Conservation (phyloP, 139 green algal species). For the Mesotaenium endlicherianum region DNA sequence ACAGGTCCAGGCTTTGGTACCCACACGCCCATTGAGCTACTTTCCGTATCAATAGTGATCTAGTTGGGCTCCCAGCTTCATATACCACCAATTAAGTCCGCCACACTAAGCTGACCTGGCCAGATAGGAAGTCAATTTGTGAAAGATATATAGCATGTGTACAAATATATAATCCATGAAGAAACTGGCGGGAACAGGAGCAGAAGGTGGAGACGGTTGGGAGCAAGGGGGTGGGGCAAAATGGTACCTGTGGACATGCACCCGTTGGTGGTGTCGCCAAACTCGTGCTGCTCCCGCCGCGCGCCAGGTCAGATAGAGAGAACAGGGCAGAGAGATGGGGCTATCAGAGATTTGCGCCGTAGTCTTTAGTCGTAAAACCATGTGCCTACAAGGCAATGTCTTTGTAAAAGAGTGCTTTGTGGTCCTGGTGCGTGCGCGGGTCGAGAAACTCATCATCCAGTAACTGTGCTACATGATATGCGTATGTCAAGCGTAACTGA, state of each 20-base stretch:
- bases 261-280: constrained; percentile 59
- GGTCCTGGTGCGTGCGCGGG: too few relatives aligned
- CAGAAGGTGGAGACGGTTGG: neutral
- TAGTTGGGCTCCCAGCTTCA: too few relatives aligned
- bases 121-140: neutral
- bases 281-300: constrained; percentile 42
- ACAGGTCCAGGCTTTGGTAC: neutral
- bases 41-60: too few relatives aligned
- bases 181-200: neutral
- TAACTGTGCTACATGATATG: neutral
- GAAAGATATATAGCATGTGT: neutral
- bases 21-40: too few relatives aligned
- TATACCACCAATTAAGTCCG: too few relatives aligned
- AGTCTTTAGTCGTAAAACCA: neutral
- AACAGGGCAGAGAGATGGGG: neutral
- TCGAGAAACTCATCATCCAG: neutral
- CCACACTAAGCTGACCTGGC: neutral
- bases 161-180: neutral
- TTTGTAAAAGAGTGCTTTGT: too few relatives aligned
- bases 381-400: neutral
- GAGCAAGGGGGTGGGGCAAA: neutral
- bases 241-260: constrained; percentile 57
- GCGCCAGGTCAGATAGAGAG: neutral
- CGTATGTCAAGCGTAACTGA: too few relatives aligned
- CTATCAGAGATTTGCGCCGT: neutral